Base-by-base conservation (phyloP, 495 filamentous ascomycete species). In the Viridothelium virens region DNA sequence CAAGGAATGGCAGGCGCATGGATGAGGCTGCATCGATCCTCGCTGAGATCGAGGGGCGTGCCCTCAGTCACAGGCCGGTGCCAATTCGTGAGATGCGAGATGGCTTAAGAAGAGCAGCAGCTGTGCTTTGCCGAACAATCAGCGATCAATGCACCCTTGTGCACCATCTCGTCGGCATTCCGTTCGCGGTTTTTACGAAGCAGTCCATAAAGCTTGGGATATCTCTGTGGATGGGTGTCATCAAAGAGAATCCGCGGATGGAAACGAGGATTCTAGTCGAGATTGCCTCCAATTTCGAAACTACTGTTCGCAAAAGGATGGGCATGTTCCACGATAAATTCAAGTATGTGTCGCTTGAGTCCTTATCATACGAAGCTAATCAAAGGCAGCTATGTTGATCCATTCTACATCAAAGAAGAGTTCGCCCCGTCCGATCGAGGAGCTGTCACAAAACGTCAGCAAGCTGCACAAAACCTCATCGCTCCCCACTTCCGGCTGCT, bases 161-260 rank as follows among this genome's bases (percentile, higher is more conserved):
- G 16, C 88, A 91, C 69, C 88, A 92, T 72, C 81, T 99, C 37
- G 94, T 99, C 64, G 83, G 83, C 59, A 90, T 97, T 68, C 95
- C 95, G 2, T 99, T 97, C 78, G 82, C 83, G 38, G 84, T 94
- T 33, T 97, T 99, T 74, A 92, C 89, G 3, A 96, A 95, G 76
- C 91, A 96, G 73, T 90, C 91, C 16, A 94, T 99, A 73, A 95
- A 96, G 71, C 85, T 96, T 9, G 95, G 95, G 18, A 87, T 97
- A 38, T 96, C 92, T 18, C 82, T 97, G 9, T 99, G 95, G 95
- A 84, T 96, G 53, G 91, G 92, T 37, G 88, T 97, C 6, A 97
- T 97, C 70, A 92, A 97, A 73, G 95, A 97, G 72, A 97, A 96
- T 72, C 92, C 93, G 16, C 82, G 81, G 59, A 85, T 96, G 77